Conservation (phyloP, 352 stramenopile species). For the Phytophthora meadii region DNA sequence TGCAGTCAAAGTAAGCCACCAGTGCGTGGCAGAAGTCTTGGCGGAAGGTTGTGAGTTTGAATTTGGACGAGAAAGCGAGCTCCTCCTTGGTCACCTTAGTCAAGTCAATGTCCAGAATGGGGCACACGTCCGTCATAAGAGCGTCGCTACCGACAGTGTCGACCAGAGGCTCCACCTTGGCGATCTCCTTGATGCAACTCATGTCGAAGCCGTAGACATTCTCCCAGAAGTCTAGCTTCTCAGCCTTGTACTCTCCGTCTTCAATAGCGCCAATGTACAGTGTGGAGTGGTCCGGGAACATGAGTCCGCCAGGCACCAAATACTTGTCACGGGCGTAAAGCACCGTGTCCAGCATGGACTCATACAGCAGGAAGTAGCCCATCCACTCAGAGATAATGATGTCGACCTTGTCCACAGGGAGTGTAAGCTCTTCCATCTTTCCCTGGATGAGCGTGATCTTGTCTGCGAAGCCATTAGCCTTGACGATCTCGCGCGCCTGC, state of each 20-base stretch:
- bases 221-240: constrained; percentile 98
- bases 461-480: constrained; percentile 93
- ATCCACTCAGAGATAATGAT: constrained; percentile 99
- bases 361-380: constrained; percentile 98
- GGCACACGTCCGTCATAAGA: constrained; percentile 91
- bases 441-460: constrained; percentile 96
- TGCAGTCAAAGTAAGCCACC: constrained; percentile 98
- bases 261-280: constrained; percentile 97
- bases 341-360: constrained; percentile 98
- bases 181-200: constrained; percentile 97
- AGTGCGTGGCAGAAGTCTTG: constrained; percentile 97
- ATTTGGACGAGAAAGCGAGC: constrained; percentile 92
- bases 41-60: constrained; percentile 90
- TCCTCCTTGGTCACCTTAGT: constrained; percentile 94
- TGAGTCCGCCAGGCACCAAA: constrained; percentile 91
- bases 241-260: constrained; percentile 94
- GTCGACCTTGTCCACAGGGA: constrained; percentile 95
- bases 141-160: constrained; percentile 95
- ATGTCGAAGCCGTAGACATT: constrained; percentile 99
- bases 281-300: constrained; percentile 97
- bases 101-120: constrained; percentile 94
- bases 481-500: constrained; percentile 95
- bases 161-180: constrained; percentile 97
- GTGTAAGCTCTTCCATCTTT: constrained; percentile 93
- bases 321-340: constrained; percentile 97